Conservation (phyloP, 1,284 basidiomycete genomes). For the Austroboletus sp. region DNA sequence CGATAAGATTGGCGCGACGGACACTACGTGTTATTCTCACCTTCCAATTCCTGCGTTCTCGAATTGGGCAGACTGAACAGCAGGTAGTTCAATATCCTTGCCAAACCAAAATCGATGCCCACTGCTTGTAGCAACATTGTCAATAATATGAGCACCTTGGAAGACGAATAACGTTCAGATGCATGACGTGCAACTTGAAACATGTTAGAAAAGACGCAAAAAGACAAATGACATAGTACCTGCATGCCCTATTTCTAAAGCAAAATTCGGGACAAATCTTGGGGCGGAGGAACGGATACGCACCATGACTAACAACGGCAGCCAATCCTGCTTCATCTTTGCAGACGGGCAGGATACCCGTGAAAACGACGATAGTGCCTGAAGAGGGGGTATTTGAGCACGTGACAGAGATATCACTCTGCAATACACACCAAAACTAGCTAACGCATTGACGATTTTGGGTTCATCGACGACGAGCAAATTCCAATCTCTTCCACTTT, state of each 20-base stretch:
- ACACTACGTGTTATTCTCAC: conserved; percentile 32
- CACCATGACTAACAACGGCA: conserved; percentile 81
- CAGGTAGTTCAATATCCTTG: conserved; percentile 43
- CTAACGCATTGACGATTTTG: conserved; percentile 74
- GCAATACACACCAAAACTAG: conserved; percentile 55
- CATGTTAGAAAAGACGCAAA: conserved; percentile 3
- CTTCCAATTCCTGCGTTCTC: conserved; percentile 75
- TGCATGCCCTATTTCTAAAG: conserved; percentile 79
- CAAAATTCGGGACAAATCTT: not conserved
- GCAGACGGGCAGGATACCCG: conserved; percentile 80
- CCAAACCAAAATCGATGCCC: conserved; percentile 53
- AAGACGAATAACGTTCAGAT: conserved; percentile 60
- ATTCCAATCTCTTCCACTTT: conserved; percentile 53
- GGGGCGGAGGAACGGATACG: conserved; percentile 17
- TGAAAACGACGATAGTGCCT: conserved; percentile 82
- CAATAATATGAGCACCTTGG: conserved; percentile 50
- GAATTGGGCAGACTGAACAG: conserved; percentile 79
- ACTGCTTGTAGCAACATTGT: conserved; percentile 44
- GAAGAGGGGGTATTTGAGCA: conserved; percentile 1
- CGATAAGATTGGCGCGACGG: conserved; percentile 3
- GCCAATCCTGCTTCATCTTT: conserved; percentile 79
- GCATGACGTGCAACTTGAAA: conserved; percentile 66
- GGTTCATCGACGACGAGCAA: conserved; percentile 77
- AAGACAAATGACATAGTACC: conserved; percentile 35
- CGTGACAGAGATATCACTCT: not conserved